Conservation (phyloP, 2,329 filamentous ascomycete species). For the Aureobasidium melanogenum region DNA sequence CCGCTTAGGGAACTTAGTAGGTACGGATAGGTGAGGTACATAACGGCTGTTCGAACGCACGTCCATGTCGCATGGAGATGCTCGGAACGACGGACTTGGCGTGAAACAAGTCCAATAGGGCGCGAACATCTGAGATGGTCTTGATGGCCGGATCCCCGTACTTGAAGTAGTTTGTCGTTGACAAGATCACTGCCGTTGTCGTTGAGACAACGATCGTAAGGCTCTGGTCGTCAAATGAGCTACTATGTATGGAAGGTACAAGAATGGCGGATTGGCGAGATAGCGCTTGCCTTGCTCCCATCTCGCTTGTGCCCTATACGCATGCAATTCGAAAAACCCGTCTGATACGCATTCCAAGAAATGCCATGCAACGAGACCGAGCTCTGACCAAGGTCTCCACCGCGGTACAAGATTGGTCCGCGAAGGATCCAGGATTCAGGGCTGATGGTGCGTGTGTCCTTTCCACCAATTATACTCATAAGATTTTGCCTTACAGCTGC, state of each 20-base stretch:
- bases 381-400: background rate
- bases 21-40: background rate
- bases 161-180: background rate
- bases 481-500: background rate
- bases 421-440: background rate
- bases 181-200: background rate
- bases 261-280: background rate
- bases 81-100: background rate
- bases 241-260: too few species aligned
- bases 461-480: background rate
- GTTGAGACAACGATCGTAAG: background rate
- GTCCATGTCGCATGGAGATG: background rate
- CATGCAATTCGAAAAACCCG: background rate
- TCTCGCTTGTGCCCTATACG: background rate
- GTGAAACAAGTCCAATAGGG: background rate
- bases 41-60: constrained; percentile 6
- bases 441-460: background rate
- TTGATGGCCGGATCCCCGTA: background rate
- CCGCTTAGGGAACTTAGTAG: too few species aligned
- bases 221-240: background rate
- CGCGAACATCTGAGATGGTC: background rate
- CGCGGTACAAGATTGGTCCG: background rate
- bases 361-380: background rate
- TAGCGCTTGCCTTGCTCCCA: background rate
- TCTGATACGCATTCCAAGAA: background rate